Percentiles rank a stretch among this genome's conserved stretches.
Conservation (phyloP, 1,139 yeast species). For the Magnusiomyces tetraspermus region DNA sequence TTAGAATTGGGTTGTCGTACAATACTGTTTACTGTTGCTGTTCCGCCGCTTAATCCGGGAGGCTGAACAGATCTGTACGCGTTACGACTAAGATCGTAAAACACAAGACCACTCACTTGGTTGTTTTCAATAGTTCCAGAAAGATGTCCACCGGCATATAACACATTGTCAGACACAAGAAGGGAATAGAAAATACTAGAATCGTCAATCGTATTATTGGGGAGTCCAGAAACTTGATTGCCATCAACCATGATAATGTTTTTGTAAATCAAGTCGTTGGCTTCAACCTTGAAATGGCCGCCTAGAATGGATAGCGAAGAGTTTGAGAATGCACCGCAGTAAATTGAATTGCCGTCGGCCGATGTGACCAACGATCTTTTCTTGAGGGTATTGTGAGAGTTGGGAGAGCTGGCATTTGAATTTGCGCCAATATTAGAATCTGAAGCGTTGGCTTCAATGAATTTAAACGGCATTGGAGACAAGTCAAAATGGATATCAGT, state of each 20-base stretch:
- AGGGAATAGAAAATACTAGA: conserved; percentile 36
- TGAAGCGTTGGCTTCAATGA: conserved; percentile 25
- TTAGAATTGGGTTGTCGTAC: conserved; percentile 43
- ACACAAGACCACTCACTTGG: conserved; percentile 38
- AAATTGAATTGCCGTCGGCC: conserved; percentile 19
- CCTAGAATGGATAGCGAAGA: conserved; percentile 46
- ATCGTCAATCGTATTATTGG: conserved; percentile 27
- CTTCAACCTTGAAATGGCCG: conserved; percentile 36
- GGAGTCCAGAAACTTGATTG: conserved; percentile 32
- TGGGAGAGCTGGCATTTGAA: background rate
- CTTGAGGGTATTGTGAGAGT: conserved; percentile 12
- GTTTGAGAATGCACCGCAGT: conserved; percentile 39
- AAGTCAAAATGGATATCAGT: conserved; percentile 21
- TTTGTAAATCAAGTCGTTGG: conserved; percentile 19
- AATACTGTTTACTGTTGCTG: conserved; percentile 43
- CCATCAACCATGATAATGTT: conserved; percentile 36
- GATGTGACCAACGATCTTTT: conserved; percentile 6
- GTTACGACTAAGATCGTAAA: conserved; percentile 41
- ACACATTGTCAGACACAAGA: conserved; percentile 36
- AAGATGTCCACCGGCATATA: conserved; percentile 48
- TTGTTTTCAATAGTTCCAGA: conserved; percentile 30
- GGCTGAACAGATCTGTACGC: conserved; percentile 42
- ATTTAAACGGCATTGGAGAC: conserved; percentile 26
- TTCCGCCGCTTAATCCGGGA: conserved; percentile 28
- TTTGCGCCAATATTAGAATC: no score